Evolutionary conservation across 768 basidiomycete species (phyloP).

Genomic region (Suillus placidus): DNA sequence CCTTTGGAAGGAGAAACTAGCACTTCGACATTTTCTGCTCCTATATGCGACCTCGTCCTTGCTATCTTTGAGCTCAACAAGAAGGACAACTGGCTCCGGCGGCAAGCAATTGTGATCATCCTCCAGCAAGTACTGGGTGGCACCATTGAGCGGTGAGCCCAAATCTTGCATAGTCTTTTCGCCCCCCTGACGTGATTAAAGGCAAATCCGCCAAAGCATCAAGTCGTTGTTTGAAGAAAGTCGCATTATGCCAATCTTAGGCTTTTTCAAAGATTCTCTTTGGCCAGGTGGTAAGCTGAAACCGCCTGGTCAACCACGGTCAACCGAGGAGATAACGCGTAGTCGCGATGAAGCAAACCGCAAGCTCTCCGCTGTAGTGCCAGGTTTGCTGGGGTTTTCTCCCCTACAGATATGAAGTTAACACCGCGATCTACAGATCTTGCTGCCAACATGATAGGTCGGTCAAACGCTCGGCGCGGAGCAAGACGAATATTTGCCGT

Average conservation of each 20-base stretch:
- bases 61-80: constrained; percentile 95
- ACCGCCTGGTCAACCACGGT: constrained; percentile 62
- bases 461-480: constrained; percentile 91
- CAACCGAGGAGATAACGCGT: constrained; percentile 74
- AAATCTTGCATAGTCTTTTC: constrained; percentile 3
- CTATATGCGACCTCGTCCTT: constrained; percentile 91
- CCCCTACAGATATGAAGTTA: constrained; percentile 1
- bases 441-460: constrained; percentile 98
- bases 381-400: constrained; percentile 55
- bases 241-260: constrained; percentile 69
- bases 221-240: constrained; percentile 65
- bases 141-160: constrained; percentile 87
- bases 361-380: constrained; percentile 88
- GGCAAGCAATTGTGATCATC: constrained; percentile 95
- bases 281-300: constrained; percentile 88
- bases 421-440: constrained; percentile 57
- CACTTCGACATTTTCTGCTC: constrained; percentile 85
- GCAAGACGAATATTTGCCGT: constrained; percentile 93
- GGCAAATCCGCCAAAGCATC: constrained; percentile 85
- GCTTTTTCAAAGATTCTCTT: constrained; percentile 67
- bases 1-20: constrained; percentile 88
- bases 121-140: constrained; percentile 94
- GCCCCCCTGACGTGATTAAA: constrained; percentile 34
- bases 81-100: constrained; percentile 93
- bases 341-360: constrained; percentile 88